A percentile compares a stretch with the other conserved stretches of the same genome.
These are phyloP conservation scores for Penicillium aurantiogriseum DNA, from an alignment of 2,329 filamentous ascomycete genomes.

Conservation along the genomic window DNA sequence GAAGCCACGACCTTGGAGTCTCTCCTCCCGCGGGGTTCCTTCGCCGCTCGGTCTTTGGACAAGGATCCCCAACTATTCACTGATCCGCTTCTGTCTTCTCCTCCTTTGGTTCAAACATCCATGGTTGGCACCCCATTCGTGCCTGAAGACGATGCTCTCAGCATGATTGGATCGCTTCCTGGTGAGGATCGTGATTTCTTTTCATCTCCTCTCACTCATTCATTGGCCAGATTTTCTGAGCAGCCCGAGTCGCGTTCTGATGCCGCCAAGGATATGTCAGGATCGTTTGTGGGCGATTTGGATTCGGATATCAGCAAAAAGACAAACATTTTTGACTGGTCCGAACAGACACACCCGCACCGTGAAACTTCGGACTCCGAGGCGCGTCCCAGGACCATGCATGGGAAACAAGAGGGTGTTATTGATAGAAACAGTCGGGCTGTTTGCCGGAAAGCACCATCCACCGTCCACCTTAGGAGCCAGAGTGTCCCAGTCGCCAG, in stretches of 20 bases:
- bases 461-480: slow-evolving; percentile 62
- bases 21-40: slow-evolving; percentile 48
- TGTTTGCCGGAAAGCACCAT: slow-evolving; percentile 57
- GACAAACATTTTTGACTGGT: slow-evolving; percentile 64
- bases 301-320: slow-evolving; percentile 41
- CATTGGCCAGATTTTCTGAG: slow-evolving; percentile 9
- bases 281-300: slow-evolving; percentile 24
- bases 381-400: slow-evolving; percentile 60
- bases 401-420: slow-evolving; percentile 58
- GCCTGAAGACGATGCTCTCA: slow-evolving; percentile 28
- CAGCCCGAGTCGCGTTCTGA: neutral
- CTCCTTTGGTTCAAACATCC: slow-evolving; percentile 13
- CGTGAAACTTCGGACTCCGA: slow-evolving; percentile 54
- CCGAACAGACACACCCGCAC: slow-evolving; percentile 57
- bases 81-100: slow-evolving; percentile 14
- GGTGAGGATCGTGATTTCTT: slow-evolving; percentile 18
- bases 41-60: slow-evolving; percentile 32
- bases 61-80: slow-evolving; percentile 22
- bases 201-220: slow-evolving; percentile 7
- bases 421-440: slow-evolving; percentile 57
- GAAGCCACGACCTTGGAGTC: slow-evolving; percentile 49
- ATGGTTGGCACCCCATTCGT: slow-evolving; percentile 21
- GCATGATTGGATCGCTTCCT: slow-evolving; percentile 31
- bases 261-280: slow-evolving; percentile 2
- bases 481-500: slow-evolving; percentile 63